Conservation (phyloP, 2,329 filamentous ascomycete genomes). For the Dothiorella sarmentorum region DNA sequence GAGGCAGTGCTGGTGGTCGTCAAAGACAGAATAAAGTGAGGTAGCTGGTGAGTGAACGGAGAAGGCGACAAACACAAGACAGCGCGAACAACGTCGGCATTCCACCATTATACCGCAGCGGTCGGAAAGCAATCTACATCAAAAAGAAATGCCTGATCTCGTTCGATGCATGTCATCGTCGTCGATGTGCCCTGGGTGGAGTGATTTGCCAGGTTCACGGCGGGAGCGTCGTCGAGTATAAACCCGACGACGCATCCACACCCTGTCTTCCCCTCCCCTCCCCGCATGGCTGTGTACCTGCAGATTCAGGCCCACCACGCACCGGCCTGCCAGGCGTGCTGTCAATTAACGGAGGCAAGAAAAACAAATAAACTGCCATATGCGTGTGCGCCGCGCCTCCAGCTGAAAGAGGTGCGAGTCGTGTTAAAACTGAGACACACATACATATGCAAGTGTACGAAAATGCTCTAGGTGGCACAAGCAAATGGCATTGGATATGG, state of each 20-base stretch:
- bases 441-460: constrained; percentile 9
- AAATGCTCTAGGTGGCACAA: constrained; percentile 2
- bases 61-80: not conserved
- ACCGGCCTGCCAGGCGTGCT: not conserved
- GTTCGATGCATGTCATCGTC: constrained; percentile 5
- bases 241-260: not conserved
- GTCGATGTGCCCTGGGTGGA: not conserved
- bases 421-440: constrained; percentile 7
- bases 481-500: constrained; percentile 9
- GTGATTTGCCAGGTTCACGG: not conserved
- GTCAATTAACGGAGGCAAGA: not conserved
- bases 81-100: not conserved
- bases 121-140: constrained; percentile 8
- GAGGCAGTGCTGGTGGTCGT: not conserved
- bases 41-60: not conserved
- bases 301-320: not conserved
- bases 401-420: not conserved
- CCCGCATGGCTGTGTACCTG: constrained; percentile 13
- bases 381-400: not conserved
- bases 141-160: constrained; percentile 7
- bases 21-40: not conserved
- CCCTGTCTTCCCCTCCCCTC: constrained; percentile 4
- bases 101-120: not conserved
- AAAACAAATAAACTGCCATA: constrained; percentile 12
- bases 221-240: constrained; percentile 1